These are phyloP conservation scores for Pseudocercospora cruenta DNA, from an alignment of 2,329 filamentous ascomycete genomes.

Conservation along the genomic window DNA sequence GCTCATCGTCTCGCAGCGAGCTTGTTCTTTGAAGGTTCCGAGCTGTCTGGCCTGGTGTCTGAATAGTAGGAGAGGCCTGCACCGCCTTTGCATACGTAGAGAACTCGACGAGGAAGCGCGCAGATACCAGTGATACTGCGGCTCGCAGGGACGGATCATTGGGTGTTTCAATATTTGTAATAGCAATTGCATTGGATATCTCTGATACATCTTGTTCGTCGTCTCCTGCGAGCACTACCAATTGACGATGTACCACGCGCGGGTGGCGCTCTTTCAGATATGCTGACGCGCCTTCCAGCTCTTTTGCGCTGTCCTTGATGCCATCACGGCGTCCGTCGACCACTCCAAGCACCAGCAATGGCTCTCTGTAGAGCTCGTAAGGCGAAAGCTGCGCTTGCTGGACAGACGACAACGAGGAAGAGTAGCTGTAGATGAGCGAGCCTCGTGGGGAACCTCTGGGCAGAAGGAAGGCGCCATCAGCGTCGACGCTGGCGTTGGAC, in stretches of 20 bases:
- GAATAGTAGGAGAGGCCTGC: constrained; percentile 65
- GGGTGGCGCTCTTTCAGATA: constrained; percentile 38
- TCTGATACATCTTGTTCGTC: constrained; percentile 16
- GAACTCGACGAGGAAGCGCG: constrained; percentile 52
- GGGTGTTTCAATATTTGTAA: constrained; percentile 22
- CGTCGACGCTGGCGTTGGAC: background rate
- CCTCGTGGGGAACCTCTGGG: constrained; percentile 85
- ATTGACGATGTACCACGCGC: constrained; percentile 38
- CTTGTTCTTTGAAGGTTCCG: constrained; percentile 46
- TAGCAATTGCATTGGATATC: constrained; percentile 22
- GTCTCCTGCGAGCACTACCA: constrained; percentile 31
- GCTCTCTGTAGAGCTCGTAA: constrained; percentile 88
- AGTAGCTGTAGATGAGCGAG: constrained; percentile 84
- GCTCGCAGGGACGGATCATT: constrained; percentile 43
- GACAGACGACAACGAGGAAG: constrained; percentile 75
- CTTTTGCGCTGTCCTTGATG: constrained; percentile 51
- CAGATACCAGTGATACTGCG: constrained; percentile 51
- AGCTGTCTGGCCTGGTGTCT: constrained; percentile 65
- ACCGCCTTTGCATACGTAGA: constrained; percentile 53
- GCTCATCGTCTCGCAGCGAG: constrained; percentile 30
- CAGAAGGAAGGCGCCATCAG: constrained; percentile 57
- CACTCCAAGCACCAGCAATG: constrained; percentile 79
- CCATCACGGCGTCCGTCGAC: constrained; percentile 72
- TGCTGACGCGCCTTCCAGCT: constrained; percentile 36
- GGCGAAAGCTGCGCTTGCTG: constrained; percentile 80